Percentiles rank a stretch among this genome's conserved stretches.
These are phyloP conservation scores for Poterioochromonas sp. DNA, from an alignment of 352 stramenopile species.

Conservation along the genomic window DNA sequence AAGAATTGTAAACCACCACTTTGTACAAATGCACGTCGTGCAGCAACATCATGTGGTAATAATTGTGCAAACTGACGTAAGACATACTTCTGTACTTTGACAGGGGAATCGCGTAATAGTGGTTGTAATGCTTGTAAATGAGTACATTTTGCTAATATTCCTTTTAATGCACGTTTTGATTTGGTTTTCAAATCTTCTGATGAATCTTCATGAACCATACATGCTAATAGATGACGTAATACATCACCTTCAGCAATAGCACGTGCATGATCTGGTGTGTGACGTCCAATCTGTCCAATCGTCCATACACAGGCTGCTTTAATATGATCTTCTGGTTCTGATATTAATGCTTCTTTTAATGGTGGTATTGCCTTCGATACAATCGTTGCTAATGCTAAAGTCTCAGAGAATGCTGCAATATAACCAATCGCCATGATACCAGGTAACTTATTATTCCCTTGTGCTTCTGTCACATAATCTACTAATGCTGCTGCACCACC, in stretches of 20 bases:
- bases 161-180: constrained; percentile 82
- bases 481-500: constrained; percentile 83
- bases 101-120: constrained; percentile 72
- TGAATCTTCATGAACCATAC: constrained; percentile 77
- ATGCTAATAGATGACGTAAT: constrained; percentile 77
- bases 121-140: constrained; percentile 80
- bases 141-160: constrained; percentile 84
- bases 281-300: constrained; percentile 82
- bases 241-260: constrained; percentile 81
- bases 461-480: constrained; percentile 76
- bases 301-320: constrained; percentile 86
- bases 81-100: constrained; percentile 92
- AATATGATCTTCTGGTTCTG: constrained; percentile 86
- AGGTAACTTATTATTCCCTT: constrained; percentile 80
- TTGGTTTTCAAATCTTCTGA: constrained; percentile 86
- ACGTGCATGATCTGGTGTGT: constrained; percentile 81
- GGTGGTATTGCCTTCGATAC: constrained; percentile 80
- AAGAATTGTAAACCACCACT: constrained; percentile 79
- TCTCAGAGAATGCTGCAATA: constrained; percentile 87
- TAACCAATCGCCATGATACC: constrained; percentile 90
- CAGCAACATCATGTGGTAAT: constrained; percentile 81
- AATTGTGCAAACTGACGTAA: constrained; percentile 86
- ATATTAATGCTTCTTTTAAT: constrained; percentile 80
- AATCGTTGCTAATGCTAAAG: constrained; percentile 81
- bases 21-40: constrained; percentile 75